Evolutionary conservation across 805 yeast genomes (phyloP).

Genomic region (Ogataea angusta): DNA sequence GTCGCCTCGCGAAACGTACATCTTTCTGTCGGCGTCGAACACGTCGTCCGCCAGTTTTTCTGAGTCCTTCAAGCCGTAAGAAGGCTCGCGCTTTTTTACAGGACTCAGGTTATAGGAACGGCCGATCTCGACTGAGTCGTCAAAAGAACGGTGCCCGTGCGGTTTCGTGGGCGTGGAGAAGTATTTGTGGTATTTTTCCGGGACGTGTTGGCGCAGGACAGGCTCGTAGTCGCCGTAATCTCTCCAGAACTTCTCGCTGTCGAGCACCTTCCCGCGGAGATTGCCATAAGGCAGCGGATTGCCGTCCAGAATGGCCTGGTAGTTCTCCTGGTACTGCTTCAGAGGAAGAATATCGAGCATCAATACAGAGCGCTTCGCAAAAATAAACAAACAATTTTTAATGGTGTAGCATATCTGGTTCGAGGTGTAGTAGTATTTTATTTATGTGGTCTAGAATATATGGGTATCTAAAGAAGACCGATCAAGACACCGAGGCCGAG

Average conservation of each 20-base stretch:
- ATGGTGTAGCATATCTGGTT: conserved; percentile 3
- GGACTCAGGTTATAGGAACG: conserved; percentile 31
- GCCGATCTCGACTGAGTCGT: conserved; percentile 28
- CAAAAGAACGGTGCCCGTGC: background rate
- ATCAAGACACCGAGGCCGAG: conserved; percentile 22
- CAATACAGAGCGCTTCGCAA: conserved; percentile 7
- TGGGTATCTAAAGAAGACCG: conserved; percentile 14
- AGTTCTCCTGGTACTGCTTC: conserved; percentile 29
- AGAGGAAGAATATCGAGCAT: conserved; percentile 31
- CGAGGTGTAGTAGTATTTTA: conserved; percentile 4
- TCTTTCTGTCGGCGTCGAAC: conserved; percentile 20
- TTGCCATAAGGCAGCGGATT: conserved; percentile 31
- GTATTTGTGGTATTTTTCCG: conserved; percentile 25
- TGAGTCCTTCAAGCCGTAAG: conserved; percentile 22
- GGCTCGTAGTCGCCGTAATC: conserved; percentile 31
- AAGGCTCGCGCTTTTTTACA: conserved; percentile 15
- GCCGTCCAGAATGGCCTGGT: conserved; percentile 24
- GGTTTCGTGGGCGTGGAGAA: conserved; percentile 15
- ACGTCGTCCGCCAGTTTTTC: conserved; percentile 25
- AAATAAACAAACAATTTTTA: conserved; percentile 5
- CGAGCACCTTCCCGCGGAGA: conserved; percentile 27
- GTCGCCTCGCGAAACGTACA: conserved; percentile 5
- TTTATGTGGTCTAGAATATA: background rate
- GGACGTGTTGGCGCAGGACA: conserved; percentile 28
- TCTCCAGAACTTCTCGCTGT: conserved; percentile 19